phyloP scores from a whole-genome alignment of 257 asterid species.

The Primulina tabacum region DNA sequence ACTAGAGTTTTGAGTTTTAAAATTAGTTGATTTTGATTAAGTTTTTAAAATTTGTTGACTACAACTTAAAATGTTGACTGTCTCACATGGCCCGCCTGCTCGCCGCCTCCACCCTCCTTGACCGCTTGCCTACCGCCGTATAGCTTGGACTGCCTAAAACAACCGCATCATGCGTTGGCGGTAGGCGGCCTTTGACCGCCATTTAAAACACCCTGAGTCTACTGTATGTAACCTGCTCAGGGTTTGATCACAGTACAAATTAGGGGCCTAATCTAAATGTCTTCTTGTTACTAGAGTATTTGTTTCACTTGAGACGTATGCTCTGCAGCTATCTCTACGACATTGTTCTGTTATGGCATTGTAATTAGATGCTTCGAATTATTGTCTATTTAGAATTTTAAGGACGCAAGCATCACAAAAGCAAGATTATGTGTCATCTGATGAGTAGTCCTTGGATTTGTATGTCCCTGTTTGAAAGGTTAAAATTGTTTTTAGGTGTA shows the following conservation, averaged over 20 bases:
- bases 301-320: not conserved
- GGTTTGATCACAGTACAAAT: not conserved
- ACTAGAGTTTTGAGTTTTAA: too few relatives aligned
- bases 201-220: not conserved
- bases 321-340: not conserved
- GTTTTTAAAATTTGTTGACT: too few relatives aligned
- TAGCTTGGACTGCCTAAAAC: too few relatives aligned
- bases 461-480: too few relatives aligned
- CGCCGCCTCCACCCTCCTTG: too few relatives aligned
- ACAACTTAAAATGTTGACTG: too few relatives aligned
- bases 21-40: too few relatives aligned
- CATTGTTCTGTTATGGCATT: not conserved
- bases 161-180: too few relatives aligned
- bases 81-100: too few relatives aligned
- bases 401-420: not conserved
- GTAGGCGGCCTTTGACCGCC: too few relatives aligned
- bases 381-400: not conserved
- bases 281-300: not conserved
- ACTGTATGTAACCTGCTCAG: slow-evolving; percentile 14
- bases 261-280: not conserved
- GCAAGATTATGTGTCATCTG: not conserved
- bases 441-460: not conserved
- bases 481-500: not conserved
- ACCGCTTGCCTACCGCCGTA: too few relatives aligned
- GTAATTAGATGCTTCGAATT: not conserved